Conservation (phyloP, 2,329 filamentous ascomycete species). For the Epichloe coenophiala region DNA sequence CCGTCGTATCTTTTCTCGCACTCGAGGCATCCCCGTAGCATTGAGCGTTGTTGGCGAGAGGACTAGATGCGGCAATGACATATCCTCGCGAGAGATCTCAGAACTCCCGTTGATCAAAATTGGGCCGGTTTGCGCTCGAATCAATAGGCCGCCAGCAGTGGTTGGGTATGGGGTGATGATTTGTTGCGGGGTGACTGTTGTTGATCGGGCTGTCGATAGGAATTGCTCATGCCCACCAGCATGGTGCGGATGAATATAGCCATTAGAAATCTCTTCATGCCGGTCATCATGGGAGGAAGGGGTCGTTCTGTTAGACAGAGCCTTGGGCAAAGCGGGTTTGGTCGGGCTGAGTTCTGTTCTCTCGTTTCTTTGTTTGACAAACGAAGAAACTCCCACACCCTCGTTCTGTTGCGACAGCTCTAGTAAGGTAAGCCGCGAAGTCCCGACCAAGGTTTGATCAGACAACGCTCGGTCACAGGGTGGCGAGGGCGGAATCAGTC, state of each 20-base stretch:
- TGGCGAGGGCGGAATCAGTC: constrained; percentile 18
- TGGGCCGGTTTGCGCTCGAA: neutral
- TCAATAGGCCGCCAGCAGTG: neutral
- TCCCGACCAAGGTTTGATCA: constrained; percentile 4
- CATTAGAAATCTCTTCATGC: neutral
- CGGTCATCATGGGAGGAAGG: neutral
- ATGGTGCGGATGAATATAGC: neutral
- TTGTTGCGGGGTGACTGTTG: neutral
- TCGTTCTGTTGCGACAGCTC: neutral
- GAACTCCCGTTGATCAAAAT: neutral
- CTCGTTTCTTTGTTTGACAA: neutral
- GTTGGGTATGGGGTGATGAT: too few relatives aligned
- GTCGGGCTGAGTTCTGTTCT: neutral
- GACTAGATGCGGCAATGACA: constrained; percentile 6
- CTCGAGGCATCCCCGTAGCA: constrained; percentile 17
- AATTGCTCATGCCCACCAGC: neutral
- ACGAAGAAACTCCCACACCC: neutral
- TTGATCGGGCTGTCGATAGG: neutral
- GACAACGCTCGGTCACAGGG: constrained; percentile 6
- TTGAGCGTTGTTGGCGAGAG: constrained; percentile 10
- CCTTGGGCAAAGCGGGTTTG: too few relatives aligned
- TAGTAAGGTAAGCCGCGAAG: neutral
- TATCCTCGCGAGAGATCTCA: constrained; percentile 6
- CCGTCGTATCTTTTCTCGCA: constrained; percentile 45
- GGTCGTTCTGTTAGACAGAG: too few relatives aligned